These are phyloP conservation scores for Phytopythium sindhum DNA, from an alignment of 352 stramenopile species.

Conservation along the genomic window DNA sequence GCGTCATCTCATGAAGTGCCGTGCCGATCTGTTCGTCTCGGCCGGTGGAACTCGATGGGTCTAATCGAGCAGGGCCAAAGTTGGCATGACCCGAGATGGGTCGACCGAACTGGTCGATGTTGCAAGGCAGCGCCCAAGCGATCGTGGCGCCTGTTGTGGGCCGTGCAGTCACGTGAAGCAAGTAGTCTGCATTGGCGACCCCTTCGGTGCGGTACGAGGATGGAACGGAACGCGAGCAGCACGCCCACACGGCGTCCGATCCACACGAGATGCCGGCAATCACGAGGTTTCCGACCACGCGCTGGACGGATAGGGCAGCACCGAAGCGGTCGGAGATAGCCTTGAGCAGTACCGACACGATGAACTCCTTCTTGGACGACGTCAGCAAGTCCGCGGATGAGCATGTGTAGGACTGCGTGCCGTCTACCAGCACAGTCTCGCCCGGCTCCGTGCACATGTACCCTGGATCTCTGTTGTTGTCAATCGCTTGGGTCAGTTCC, in stretches of 20 bases:
- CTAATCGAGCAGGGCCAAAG: constrained; percentile 62
- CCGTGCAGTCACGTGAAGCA: constrained; percentile 73
- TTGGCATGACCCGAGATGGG: constrained; percentile 83
- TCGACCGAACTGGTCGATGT: constrained; percentile 71
- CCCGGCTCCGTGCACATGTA: constrained; percentile 52
- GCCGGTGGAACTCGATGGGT: constrained; percentile 36
- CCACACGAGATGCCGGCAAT: constrained; percentile 50
- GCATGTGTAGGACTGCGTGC: constrained; percentile 43
- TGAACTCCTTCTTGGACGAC: constrained; percentile 61
- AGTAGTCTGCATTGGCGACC: constrained; percentile 65
- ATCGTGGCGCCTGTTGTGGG: constrained; percentile 68
- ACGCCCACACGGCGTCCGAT: constrained; percentile 50
- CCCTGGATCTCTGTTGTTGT: constrained; percentile 42
- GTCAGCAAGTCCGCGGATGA: constrained; percentile 55
- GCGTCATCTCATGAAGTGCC: constrained; percentile 78
- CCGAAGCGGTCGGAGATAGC: constrained; percentile 61
- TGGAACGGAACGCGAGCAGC: constrained; percentile 51
- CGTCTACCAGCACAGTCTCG: constrained; percentile 50
- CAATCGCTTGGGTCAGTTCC: background rate
- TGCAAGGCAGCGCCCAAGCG: constrained; percentile 78
- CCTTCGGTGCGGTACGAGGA: constrained; percentile 41
- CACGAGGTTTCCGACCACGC: constrained; percentile 61
- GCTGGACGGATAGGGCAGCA: constrained; percentile 58
- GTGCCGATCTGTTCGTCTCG: constrained; percentile 67
- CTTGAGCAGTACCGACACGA: constrained; percentile 63